These are phyloP conservation scores for Mycena sanguinolenta DNA, from an alignment of 768 basidiomycete genomes.

Conservation along the genomic window DNA sequence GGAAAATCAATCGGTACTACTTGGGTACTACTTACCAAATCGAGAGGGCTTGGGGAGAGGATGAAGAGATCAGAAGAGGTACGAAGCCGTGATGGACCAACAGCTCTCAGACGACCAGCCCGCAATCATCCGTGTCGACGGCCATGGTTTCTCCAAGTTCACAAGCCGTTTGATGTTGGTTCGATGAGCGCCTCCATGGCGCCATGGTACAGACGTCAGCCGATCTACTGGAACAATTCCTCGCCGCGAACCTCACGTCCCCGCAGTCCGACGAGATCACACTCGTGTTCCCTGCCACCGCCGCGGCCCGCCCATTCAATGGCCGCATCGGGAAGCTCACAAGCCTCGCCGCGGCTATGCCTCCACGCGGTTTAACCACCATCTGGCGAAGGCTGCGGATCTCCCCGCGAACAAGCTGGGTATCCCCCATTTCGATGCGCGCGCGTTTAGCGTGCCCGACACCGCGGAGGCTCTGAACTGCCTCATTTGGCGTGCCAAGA, in stretches of 20 bases:
- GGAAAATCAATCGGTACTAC: too few species aligned
- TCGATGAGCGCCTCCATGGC: constrained; percentile 32
- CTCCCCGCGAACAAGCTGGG: constrained; percentile 23
- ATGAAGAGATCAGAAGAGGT: too few species aligned
- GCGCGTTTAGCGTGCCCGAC: constrained; percentile 27
- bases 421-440: constrained; percentile 34
- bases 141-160: constrained; percentile 35
- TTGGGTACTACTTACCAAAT: too few species aligned
- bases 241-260: constrained; percentile 34
- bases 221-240: constrained; percentile 30
- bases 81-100: constrained; percentile 30
- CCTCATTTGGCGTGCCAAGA: constrained; percentile 36
- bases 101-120: constrained; percentile 29
- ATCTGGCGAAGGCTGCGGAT: constrained; percentile 8
- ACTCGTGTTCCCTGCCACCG: constrained; percentile 28
- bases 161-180: too few species aligned
- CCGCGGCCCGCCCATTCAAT: constrained; percentile 20
- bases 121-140: constrained; percentile 30
- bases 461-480: constrained; percentile 30
- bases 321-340: constrained; percentile 32
- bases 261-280: constrained; percentile 37
- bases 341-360: constrained; percentile 31
- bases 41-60: too few species aligned
- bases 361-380: constrained; percentile 34
- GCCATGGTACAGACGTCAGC: constrained; percentile 28